Conservation (phyloP, 441 rosid species). For the Raphanus hybrid region DNA sequence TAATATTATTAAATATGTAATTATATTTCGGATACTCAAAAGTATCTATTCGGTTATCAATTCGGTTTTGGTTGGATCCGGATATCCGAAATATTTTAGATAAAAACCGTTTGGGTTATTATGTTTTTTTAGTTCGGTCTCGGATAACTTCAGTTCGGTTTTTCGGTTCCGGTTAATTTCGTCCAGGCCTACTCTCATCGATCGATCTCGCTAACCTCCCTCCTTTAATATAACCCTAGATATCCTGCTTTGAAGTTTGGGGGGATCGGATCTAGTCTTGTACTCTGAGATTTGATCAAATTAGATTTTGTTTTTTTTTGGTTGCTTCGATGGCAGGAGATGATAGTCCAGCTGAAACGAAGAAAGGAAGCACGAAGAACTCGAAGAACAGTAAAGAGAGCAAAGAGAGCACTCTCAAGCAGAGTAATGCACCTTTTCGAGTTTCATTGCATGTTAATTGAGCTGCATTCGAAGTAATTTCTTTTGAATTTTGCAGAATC, state of each 20-base stretch:
- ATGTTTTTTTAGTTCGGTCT: too few relatives aligned
- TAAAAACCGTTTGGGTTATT: too few relatives aligned
- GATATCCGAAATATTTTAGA: too few relatives aligned
- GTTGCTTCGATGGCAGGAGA: slow-evolving; percentile 41
- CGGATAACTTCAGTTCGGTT: too few relatives aligned
- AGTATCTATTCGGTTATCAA: too few relatives aligned
- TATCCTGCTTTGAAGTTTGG: slow-evolving; percentile 22
- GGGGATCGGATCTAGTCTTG: slow-evolving; percentile 15
- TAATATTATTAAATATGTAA: too few relatives aligned
- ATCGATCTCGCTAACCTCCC: slow-evolving; percentile 21
- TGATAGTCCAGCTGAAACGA: slow-evolving; percentile 52
- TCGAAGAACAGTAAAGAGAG: slow-evolving; percentile 64
- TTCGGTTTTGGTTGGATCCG: too few relatives aligned
- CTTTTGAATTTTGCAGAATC: slow-evolving; percentile 66
- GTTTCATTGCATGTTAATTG: not conserved
- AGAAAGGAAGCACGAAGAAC: slow-evolving; percentile 69
- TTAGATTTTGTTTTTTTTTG: slow-evolving; percentile 4
- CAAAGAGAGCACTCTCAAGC: slow-evolving; percentile 88
- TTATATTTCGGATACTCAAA: too few relatives aligned
- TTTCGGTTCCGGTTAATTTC: too few relatives aligned
- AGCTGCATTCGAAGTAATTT: slow-evolving; percentile 6
- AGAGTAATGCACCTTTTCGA: slow-evolving; percentile 54
- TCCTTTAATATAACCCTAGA: slow-evolving; percentile 38
- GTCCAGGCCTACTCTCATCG: too few relatives aligned
- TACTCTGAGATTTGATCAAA: slow-evolving; percentile 18